Conservation (phyloP, 306 rosid species). For the Gynostemma pentaphyllum region DNA sequence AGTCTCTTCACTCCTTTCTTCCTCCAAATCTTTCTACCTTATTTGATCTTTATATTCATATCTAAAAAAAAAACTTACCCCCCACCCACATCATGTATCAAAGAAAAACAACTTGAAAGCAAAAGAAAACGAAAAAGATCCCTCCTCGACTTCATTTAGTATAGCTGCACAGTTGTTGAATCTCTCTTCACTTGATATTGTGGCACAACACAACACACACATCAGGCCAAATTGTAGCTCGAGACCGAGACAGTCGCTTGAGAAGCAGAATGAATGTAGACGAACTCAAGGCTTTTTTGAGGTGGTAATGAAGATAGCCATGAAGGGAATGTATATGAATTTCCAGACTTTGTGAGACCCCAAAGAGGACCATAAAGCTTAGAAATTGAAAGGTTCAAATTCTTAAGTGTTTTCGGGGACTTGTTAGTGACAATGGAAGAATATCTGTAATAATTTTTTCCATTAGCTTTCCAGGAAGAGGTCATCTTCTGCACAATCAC, state of each 20-base stretch:
- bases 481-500: conserved; percentile 58
- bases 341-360: conserved; percentile 62
- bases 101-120: too few species aligned
- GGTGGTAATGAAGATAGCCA: conserved; percentile 66
- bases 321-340: conserved; percentile 57
- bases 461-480: conserved; percentile 55
- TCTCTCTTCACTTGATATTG: conserved; percentile 32
- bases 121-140: too few species aligned
- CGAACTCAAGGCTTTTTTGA: conserved; percentile 76
- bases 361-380: conserved; percentile 89
- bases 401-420: conserved; percentile 44
- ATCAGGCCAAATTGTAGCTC: conserved; percentile 44
- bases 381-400: conserved; percentile 47
- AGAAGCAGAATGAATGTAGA: conserved; percentile 78
- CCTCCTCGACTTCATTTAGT: conserved; percentile 46
- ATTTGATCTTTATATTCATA: too few species aligned
- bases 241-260: conserved; percentile 57
- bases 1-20: conserved; percentile 92
- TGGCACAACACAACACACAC: conserved; percentile 9
- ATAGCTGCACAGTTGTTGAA: conserved; percentile 61
- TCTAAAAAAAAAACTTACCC: conserved; percentile 27
- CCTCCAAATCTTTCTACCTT: conserved; percentile 49
- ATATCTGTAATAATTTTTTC: conserved; percentile 72
- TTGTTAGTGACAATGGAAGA: conserved; percentile 68
- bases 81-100: conserved; percentile 37